Evolutionary conservation across 371 early-diverging fungal species (phyloP).

Genomic region (Syncephalastrum contaminatum): DNA sequence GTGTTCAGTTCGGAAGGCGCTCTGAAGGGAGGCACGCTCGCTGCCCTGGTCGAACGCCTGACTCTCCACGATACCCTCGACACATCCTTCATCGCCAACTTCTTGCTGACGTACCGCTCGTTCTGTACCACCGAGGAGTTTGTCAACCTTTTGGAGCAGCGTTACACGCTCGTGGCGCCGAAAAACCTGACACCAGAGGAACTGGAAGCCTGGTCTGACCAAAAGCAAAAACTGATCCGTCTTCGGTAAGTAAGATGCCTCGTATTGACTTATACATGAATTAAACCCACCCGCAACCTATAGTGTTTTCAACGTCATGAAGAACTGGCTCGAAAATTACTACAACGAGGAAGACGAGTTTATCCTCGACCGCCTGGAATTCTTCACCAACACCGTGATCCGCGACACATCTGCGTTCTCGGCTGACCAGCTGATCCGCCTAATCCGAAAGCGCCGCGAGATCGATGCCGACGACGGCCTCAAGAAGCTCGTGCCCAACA

Average conservation of each 20-base stretch:
- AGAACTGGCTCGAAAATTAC: slow-evolving; percentile 88
- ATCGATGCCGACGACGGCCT: slow-evolving; percentile 50
- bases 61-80: slow-evolving; percentile 83
- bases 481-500: slow-evolving; percentile 63
- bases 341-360: slow-evolving; percentile 73
- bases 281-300: background rate
- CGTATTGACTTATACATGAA: no score
- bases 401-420: slow-evolving; percentile 69
- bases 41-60: slow-evolving; percentile 83
- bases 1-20: slow-evolving; percentile 76
- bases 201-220: slow-evolving; percentile 77
- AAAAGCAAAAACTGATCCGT: slow-evolving; percentile 82
- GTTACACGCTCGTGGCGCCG: slow-evolving; percentile 77
- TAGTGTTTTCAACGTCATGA: slow-evolving; percentile 83
- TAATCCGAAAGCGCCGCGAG: slow-evolving; percentile 67
- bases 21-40: slow-evolving; percentile 85
- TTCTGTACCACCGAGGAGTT: slow-evolving; percentile 80
- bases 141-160: slow-evolving; percentile 63
- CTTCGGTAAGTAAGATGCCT: slow-evolving; percentile 67
- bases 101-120: slow-evolving; percentile 87
- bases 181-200: slow-evolving; percentile 66
- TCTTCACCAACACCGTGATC: slow-evolving; percentile 78
- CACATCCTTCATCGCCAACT: slow-evolving; percentile 74
- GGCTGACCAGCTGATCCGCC: slow-evolving; percentile 68
- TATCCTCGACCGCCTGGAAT: slow-evolving; percentile 69